Percentiles rank a stretch among this genome's conserved stretches.
These are phyloP conservation scores for Corchorus olitorius DNA, from an alignment of 345 rosid genomes.

Conservation along the genomic window DNA sequence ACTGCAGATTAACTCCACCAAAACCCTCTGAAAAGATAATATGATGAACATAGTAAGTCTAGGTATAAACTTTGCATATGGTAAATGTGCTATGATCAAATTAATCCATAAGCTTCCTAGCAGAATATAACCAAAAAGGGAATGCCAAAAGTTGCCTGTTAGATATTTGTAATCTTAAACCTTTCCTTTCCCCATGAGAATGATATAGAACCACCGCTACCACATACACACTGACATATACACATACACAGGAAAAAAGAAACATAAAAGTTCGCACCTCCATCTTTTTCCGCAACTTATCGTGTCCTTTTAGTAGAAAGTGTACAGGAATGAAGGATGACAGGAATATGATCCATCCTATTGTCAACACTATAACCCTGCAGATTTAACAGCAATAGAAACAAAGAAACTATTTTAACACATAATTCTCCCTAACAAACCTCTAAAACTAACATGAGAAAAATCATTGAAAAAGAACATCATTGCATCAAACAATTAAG, in stretches of 20 bases:
- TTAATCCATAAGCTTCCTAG: neutral
- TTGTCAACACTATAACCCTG: constrained; percentile 75
- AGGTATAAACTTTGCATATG: constrained; percentile 6
- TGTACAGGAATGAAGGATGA: constrained; percentile 77
- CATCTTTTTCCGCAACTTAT: constrained; percentile 71
- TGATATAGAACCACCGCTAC: neutral
- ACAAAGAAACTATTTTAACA: constrained; percentile 2
- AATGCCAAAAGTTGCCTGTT: neutral
- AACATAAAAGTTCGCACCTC: constrained; percentile 51
- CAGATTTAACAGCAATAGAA: constrained; percentile 23
- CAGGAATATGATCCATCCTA: constrained; percentile 94
- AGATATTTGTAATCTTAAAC: neutral
- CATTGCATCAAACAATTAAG: constrained; percentile 9
- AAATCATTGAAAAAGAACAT: neutral
- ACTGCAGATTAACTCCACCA: constrained; percentile 98
- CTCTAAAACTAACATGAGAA: neutral
- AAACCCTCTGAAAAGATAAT: constrained; percentile 62
- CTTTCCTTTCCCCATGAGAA: neutral
- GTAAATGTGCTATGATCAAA: neutral
- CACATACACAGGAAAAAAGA: neutral
- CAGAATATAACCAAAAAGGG: neutral
- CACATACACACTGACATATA: neutral
- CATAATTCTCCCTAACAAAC: neutral
- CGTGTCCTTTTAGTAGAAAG: constrained; percentile 75
- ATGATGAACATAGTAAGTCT: constrained; percentile 8